Evolutionary conservation across 768 basidiomycete genomes (phyloP).

Genomic region (Mycena belliarum): DNA sequence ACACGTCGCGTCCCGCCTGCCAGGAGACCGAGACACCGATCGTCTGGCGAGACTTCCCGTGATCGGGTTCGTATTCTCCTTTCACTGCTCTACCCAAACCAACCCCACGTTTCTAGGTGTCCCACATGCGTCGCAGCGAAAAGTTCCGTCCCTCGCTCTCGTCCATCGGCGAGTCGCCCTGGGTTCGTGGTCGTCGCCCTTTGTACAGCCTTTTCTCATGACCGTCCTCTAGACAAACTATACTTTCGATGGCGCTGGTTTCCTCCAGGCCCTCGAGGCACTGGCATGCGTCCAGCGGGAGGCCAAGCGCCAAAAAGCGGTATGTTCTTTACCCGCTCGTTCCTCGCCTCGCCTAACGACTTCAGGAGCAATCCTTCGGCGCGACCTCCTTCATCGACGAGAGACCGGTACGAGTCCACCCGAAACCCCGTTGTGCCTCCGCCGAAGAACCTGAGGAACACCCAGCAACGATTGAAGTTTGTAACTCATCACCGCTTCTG

Average conservation of each 20-base stretch:
- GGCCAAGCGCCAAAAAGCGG: neutral
- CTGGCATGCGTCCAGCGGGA: neutral
- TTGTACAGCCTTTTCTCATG: neutral
- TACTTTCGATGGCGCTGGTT: neutral
- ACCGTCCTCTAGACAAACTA: neutral
- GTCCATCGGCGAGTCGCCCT: neutral
- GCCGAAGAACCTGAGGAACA: too few species aligned
- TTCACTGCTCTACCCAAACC: neutral
- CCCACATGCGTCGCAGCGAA: neutral
- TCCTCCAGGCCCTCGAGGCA: neutral
- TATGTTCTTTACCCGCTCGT: neutral
- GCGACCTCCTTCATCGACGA: neutral
- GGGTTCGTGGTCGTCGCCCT: neutral
- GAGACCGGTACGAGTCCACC: neutral
- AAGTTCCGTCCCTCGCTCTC: neutral
- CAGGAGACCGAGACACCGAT: neutral
- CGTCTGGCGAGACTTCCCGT: neutral
- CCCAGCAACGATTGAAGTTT: neutral
- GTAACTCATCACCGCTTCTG: neutral
- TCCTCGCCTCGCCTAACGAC: neutral
- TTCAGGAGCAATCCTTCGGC: neutral
- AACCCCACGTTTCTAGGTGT: neutral
- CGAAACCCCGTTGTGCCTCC: neutral
- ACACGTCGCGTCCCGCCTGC: neutral
- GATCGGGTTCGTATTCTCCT: neutral